phyloP scores from a whole-genome alignment of 805 yeast species.

The Jamesozyma rosinii region DNA sequence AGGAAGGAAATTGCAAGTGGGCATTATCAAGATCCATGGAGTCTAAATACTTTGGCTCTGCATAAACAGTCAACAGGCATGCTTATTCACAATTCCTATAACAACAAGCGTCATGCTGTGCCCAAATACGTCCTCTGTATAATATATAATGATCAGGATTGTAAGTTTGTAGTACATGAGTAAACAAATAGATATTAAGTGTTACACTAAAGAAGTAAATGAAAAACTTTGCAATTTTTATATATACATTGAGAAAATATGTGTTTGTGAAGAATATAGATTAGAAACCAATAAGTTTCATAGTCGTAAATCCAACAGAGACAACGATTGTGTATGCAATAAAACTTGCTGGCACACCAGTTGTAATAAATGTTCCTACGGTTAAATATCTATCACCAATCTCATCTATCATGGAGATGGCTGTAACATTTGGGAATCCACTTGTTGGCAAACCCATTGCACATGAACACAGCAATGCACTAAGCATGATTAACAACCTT shows the following conservation, averaged over 20 bases:
- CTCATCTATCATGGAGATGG: slow-evolving; percentile 88
- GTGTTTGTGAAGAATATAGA: too few species aligned
- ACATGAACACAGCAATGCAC: slow-evolving; percentile 68
- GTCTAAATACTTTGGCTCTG: slow-evolving; percentile 58
- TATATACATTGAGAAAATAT: neutral
- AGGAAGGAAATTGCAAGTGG: slow-evolving; percentile 41
- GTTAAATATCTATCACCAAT: slow-evolving; percentile 84
- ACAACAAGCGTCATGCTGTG: neutral
- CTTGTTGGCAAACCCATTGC: slow-evolving; percentile 98
- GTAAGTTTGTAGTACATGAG: too few species aligned
- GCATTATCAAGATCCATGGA: slow-evolving; percentile 65
- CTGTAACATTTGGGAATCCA: slow-evolving; percentile 96
- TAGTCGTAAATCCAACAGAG: slow-evolving; percentile 68
- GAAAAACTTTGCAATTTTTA: too few species aligned
- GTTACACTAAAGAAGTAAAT: too few species aligned
- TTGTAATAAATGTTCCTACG: slow-evolving; percentile 74
- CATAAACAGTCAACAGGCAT: neutral
- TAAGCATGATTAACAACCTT: slow-evolving; percentile 57
- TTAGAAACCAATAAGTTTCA: slow-evolving; percentile 49
- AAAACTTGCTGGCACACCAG: slow-evolving; percentile 85
- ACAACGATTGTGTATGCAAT: slow-evolving; percentile 64
- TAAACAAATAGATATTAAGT: too few species aligned
- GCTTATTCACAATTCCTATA: too few species aligned
- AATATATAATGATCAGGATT: neutral
- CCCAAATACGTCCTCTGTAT: neutral